These are phyloP conservation scores for Clitopilus passeckerianus DNA, from an alignment of 768 basidiomycete genomes.

Conservation along the genomic window DNA sequence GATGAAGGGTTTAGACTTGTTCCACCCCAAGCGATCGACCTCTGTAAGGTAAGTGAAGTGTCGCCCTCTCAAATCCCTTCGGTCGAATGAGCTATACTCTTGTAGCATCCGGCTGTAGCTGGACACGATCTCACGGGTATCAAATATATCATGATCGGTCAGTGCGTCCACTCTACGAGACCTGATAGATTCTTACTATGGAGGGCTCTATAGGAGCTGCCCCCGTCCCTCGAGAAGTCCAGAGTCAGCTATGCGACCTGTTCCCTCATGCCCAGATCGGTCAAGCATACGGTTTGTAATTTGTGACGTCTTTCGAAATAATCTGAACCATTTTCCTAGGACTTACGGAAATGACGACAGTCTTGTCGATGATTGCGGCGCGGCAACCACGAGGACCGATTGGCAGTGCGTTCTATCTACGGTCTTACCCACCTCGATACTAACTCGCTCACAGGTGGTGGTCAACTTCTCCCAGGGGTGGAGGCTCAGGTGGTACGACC, in stretches of 20 bases:
- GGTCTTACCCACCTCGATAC: background rate
- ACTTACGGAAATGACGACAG: constrained; percentile 36
- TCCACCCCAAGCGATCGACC: constrained; percentile 41
- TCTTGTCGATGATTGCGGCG: constrained; percentile 39
- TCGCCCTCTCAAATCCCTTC: background rate
- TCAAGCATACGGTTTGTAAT: constrained; percentile 51
- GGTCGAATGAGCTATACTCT: background rate
- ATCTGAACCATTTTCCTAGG: constrained; percentile 6
- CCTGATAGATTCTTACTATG: background rate
- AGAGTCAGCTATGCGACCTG: constrained; percentile 33
- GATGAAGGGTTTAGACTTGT: constrained; percentile 28
- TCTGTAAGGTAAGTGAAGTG: constrained; percentile 38
- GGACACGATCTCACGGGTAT: constrained; percentile 34
- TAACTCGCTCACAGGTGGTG: constrained; percentile 22
- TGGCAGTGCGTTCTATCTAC: constrained; percentile 22
- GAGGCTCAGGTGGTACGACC: constrained; percentile 36
- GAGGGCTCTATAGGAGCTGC: constrained; percentile 41
- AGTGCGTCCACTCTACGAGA: constrained; percentile 14
- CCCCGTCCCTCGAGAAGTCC: constrained; percentile 50
- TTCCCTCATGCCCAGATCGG: constrained; percentile 51
- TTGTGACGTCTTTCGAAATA: background rate
- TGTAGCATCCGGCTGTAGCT: constrained; percentile 38
- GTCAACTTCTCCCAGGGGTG: constrained; percentile 39
- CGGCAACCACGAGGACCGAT: constrained; percentile 34
- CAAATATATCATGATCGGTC: constrained; percentile 37